Base-by-base conservation (phyloP, 306 rosid species). In the Echinosophora koreensis region DNA sequence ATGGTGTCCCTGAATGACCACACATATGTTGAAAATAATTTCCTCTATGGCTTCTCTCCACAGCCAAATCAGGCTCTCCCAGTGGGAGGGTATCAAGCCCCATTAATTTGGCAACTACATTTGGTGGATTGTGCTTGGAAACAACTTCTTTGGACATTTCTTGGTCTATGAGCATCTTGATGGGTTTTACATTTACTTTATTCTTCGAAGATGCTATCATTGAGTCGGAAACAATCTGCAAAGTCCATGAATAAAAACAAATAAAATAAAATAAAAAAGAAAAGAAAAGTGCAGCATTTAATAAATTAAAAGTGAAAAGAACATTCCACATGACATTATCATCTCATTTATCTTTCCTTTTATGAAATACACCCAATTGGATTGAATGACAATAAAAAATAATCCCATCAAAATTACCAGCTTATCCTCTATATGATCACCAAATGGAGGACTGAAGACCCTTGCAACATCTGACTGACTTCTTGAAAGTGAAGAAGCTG, bases 141-240 rank as follows among this genome's bases (percentile, higher is more conserved):
- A 80, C 89, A 51, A 85, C 50, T 69, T 91, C 98, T 82, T 86
- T 93, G 28, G 91, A 89, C 96, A 96, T 91, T 81, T 96, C 99
- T 82, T 87, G 98, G 89, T 92, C 98, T 83, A 96, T 88, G 84
- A 92, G 98, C 96, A 92, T 91, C 88, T 96, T 96, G 85, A 96
- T 92, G 16, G 98, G 97, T 3, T 90, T 89, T 78, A 92, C 96
- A 58, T 84, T 88, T 54, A 78, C 79, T 72, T 86, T 81, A 65
- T 76, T 93, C 77, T 86, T 85, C 52, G 93, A 83, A 73, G 83
- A 62, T 52, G 84, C 85, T 84, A 90, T 88, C 71, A 76, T 73
- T 8, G 76, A 85, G 61, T 82, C 89, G 0, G 88, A 86, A 42
- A 88, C 89, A 78, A 84, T 78, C 96, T 89, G 78, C 78, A 77